Conservation (phyloP, 306 rosid genomes). For the Cotoneaster glaucophyllus region DNA sequence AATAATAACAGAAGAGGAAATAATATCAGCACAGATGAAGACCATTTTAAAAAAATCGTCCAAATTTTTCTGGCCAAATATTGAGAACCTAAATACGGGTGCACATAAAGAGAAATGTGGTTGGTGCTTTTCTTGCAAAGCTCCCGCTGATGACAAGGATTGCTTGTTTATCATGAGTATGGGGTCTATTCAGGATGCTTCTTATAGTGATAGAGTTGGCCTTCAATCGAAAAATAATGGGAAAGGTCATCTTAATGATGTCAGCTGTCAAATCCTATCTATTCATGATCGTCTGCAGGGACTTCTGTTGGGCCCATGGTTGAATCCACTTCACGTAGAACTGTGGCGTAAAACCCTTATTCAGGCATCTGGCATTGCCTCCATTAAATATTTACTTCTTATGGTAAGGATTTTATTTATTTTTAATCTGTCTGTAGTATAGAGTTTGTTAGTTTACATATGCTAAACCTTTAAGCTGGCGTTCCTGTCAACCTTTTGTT, state of each 20-base stretch:
- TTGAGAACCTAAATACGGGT: conserved; percentile 37
- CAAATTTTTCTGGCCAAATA: conserved; percentile 62
- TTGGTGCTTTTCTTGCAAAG: conserved; percentile 85
- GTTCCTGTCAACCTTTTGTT: not conserved
- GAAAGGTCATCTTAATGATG: conserved; percentile 64
- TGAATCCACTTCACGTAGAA: conserved; percentile 48
- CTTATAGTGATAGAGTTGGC: conserved; percentile 37
- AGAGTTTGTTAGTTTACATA: not conserved
- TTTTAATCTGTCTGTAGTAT: not conserved
- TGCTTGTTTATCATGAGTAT: conserved; percentile 61
- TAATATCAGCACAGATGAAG: conserved; percentile 65
- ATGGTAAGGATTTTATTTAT: conserved; percentile 44
- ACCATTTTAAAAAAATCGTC: conserved; percentile 58
- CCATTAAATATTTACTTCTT: conserved; percentile 61
- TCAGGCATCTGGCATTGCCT: conserved; percentile 46
- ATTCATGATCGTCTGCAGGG: conserved; percentile 80
- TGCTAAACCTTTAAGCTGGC: not conserved
- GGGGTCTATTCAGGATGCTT: conserved; percentile 39
- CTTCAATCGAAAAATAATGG: conserved; percentile 34
- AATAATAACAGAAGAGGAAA: conserved; percentile 59
- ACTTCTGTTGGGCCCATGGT: conserved; percentile 88
- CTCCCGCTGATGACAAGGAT: conserved; percentile 54
- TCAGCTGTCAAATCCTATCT: conserved; percentile 52
- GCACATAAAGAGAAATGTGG: conserved; percentile 78
- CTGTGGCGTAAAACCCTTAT: conserved; percentile 59